phyloP scores from a whole-genome alignment of 164 flowering plant genomes.

The Vitis amurensis region DNA sequence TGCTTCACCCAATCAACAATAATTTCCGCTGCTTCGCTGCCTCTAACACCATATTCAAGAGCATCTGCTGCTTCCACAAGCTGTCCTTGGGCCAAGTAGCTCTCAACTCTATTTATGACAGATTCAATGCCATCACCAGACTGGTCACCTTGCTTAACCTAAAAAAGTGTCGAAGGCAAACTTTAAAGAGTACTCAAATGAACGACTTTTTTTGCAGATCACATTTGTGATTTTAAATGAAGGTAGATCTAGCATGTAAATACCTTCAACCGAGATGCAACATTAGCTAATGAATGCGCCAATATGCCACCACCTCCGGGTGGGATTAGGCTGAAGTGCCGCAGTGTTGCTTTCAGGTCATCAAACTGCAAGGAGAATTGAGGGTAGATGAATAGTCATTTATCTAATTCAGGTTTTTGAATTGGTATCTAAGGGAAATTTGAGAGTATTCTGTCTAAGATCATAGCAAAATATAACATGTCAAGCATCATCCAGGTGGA shows the following conservation, averaged over 20 bases:
- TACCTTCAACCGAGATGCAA: conserved; percentile 86
- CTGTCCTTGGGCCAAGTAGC: conserved; percentile 74
- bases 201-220: not conserved
- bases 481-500: too few species aligned
- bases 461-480: too few species aligned
- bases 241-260: not conserved
- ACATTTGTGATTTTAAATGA: not conserved
- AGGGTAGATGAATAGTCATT: not conserved
- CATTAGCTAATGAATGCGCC: conserved; percentile 77
- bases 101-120: conserved; percentile 67
- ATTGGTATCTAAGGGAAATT: not conserved
- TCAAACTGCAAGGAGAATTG: conserved; percentile 60
- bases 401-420: not conserved
- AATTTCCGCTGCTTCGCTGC: conserved; percentile 73
- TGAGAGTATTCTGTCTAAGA: not conserved
- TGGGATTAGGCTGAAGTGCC: conserved; percentile 88
- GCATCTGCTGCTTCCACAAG: conserved; percentile 86
- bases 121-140: conserved; percentile 87
- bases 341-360: conserved; percentile 62
- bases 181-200: not conserved
- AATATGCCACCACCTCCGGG: conserved; percentile 91
- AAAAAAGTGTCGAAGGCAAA: conserved; percentile 5
- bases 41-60: conserved; percentile 77
- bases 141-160: conserved; percentile 66
- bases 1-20: conserved; percentile 68